Conservation (phyloP, 1,284 basidiomycete genomes). For the Schizopora paradoxa region DNA sequence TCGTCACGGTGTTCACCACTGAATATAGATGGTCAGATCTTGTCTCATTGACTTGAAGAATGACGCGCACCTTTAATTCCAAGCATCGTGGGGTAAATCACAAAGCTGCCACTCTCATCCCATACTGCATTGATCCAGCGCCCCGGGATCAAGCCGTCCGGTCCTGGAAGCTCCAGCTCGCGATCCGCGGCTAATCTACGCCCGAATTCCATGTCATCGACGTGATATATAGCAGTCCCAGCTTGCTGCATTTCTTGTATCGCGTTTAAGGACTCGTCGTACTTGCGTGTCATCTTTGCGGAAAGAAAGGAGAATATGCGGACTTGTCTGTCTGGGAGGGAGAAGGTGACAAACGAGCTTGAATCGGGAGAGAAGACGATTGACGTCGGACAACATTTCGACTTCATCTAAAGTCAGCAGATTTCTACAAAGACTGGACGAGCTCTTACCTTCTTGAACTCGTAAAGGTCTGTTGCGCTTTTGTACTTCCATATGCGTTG, state of each 20-base stretch:
- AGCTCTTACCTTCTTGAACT: conserved; percentile 89
- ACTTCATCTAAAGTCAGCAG: conserved; percentile 30
- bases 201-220: conserved; percentile 99
- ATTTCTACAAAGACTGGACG: background rate
- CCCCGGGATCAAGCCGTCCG: conserved; percentile 63
- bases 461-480: conserved; percentile 89
- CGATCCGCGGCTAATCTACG: conserved; percentile 87
- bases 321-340: conserved; percentile 88
- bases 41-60: background rate
- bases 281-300: conserved; percentile 88
- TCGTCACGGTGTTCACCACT: conserved; percentile 95
- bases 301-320: conserved; percentile 89
- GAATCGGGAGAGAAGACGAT: conserved; percentile 88
- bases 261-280: conserved; percentile 90
- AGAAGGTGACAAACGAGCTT: conserved; percentile 87
- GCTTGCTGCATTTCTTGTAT: conserved; percentile 97
- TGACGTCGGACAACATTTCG: conserved; percentile 87
- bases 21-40: conserved; percentile 5
- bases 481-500: conserved; percentile 88
- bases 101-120: conserved; percentile 95
- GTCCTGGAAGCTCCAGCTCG: conserved; percentile 78
- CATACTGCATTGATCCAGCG: conserved; percentile 85
- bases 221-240: conserved; percentile 82
- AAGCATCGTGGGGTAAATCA: conserved; percentile 89
- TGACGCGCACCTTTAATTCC: conserved; percentile 82